Conservation (phyloP, 805 yeast genomes). For the Candida orba region DNA sequence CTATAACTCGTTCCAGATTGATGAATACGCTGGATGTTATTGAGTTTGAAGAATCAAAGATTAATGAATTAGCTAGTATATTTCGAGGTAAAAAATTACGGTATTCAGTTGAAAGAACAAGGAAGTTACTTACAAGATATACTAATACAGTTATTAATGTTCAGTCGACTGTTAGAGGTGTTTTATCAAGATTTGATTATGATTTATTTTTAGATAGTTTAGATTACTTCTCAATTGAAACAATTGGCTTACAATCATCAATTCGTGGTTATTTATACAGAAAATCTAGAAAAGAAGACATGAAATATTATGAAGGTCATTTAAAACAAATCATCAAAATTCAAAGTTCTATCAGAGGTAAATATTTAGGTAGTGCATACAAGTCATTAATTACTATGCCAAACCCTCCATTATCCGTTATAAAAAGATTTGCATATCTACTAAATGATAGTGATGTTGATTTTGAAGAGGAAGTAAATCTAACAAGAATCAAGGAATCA, state of each 20-base stretch:
- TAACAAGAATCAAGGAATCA: conserved; percentile 59
- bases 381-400: conserved; percentile 57
- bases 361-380: conserved; percentile 65
- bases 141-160: conserved; percentile 28
- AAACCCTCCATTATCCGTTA: conserved; percentile 73
- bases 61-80: conserved; percentile 30
- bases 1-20: conserved; percentile 19
- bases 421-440: conserved; percentile 68
- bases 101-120: conserved; percentile 12
- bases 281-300: conserved; percentile 24
- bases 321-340: conserved; percentile 56
- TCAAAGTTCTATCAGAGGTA: conserved; percentile 68
- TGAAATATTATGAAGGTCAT: conserved; percentile 47
- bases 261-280: conserved; percentile 44
- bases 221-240: conserved; percentile 33
- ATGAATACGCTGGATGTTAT: conserved; percentile 18
- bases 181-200: conserved; percentile 46
- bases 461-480: conserved; percentile 63
- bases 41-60: conserved; percentile 23
- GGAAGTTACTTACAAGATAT: not conserved
- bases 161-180: conserved; percentile 60
- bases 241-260: conserved; percentile 46
- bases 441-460: conserved; percentile 68
- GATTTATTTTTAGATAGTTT: conserved; percentile 50
- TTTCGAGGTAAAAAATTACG: conserved; percentile 33